These are phyloP conservation scores for Aspergillus ochraceus DNA, from an alignment of 2,329 filamentous ascomycete species.

Conservation along the genomic window DNA sequence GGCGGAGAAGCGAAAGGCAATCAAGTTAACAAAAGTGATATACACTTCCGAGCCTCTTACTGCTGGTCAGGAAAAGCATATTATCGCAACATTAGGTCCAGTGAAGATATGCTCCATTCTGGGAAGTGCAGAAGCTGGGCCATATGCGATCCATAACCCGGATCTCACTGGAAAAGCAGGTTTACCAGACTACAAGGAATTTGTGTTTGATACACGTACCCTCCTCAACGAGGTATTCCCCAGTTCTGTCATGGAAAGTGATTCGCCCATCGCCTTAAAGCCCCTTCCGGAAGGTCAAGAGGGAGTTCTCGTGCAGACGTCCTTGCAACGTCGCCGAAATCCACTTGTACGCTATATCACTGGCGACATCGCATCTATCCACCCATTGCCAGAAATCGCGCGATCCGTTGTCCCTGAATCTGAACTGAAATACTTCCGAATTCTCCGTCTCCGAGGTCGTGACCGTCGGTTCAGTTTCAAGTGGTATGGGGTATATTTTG, in stretches of 20 bases:
- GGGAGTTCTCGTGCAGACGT: slow-evolving; percentile 46
- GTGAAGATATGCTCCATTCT: slow-evolving; percentile 43
- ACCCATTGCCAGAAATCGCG: slow-evolving; percentile 28
- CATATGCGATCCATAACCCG: slow-evolving; percentile 37
- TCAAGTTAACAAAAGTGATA: slow-evolving; percentile 43
- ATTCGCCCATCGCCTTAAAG: not conserved
- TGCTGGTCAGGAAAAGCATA: slow-evolving; percentile 30
- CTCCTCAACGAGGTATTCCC: slow-evolving; percentile 41
- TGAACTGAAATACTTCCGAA: slow-evolving; percentile 26
- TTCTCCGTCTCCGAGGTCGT: slow-evolving; percentile 44
- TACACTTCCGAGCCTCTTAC: slow-evolving; percentile 49
- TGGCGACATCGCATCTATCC: slow-evolving; percentile 46
- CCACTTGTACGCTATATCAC: slow-evolving; percentile 48
- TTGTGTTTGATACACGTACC: slow-evolving; percentile 41
- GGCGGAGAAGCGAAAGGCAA: slow-evolving; percentile 5
- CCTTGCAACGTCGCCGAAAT: slow-evolving; percentile 43
- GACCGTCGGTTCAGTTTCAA: slow-evolving; percentile 47
- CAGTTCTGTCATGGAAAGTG: slow-evolving; percentile 4
- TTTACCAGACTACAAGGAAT: slow-evolving; percentile 27
- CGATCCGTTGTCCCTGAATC: slow-evolving; percentile 16
- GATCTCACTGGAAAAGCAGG: slow-evolving; percentile 25
- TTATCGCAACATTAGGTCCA: slow-evolving; percentile 30
- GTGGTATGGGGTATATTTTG: slow-evolving; percentile 42
- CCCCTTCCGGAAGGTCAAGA: slow-evolving; percentile 32
- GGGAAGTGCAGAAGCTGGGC: slow-evolving; percentile 47